Conservation (phyloP, 176 grass and related monocot species). For the Eremochloa ophiuroides region DNA sequence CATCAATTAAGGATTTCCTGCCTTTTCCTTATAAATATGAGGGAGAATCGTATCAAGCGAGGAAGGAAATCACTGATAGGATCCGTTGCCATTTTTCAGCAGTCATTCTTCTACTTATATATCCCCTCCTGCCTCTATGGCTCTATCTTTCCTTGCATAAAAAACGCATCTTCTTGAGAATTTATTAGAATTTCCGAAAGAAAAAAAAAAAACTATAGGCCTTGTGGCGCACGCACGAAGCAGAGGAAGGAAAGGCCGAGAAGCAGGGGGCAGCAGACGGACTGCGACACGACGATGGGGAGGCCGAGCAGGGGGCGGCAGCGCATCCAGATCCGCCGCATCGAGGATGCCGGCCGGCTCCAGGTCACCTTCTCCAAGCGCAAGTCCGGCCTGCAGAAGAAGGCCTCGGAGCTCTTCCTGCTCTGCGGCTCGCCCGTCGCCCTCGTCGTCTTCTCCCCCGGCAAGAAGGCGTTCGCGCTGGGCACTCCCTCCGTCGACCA, state of each 20-base stretch:
- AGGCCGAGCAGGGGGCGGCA: conserved; percentile 14
- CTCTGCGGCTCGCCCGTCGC: conserved; percentile 41
- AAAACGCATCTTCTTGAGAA: not conserved
- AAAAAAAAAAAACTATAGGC: not conserved
- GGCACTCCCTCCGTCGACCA: not conserved
- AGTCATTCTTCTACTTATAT: not conserved
- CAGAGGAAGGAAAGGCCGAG: not conserved
- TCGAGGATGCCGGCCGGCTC: conserved; percentile 10
- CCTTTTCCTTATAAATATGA: too few relatives aligned
- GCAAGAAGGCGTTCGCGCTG: conserved; percentile 13
- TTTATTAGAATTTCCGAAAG: not conserved
- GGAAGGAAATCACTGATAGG: not conserved
- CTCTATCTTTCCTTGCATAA: not conserved
- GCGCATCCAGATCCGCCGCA: conserved; percentile 20
- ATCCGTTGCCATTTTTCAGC: not conserved
- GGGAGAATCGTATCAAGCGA: too few relatives aligned
- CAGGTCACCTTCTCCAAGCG: conserved; percentile 42
- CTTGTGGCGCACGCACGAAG: not conserved
- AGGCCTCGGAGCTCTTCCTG: conserved; percentile 49
- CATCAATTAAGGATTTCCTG: not conserved
- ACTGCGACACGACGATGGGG: not conserved
- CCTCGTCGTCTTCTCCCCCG: conserved; percentile 53
- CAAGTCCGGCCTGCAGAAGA: conserved; percentile 44
- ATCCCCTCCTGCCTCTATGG: not conserved
- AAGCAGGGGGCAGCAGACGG: not conserved